Base-by-base conservation (phyloP, 345 rosid genomes). In the Kandelia obovata region DNA sequence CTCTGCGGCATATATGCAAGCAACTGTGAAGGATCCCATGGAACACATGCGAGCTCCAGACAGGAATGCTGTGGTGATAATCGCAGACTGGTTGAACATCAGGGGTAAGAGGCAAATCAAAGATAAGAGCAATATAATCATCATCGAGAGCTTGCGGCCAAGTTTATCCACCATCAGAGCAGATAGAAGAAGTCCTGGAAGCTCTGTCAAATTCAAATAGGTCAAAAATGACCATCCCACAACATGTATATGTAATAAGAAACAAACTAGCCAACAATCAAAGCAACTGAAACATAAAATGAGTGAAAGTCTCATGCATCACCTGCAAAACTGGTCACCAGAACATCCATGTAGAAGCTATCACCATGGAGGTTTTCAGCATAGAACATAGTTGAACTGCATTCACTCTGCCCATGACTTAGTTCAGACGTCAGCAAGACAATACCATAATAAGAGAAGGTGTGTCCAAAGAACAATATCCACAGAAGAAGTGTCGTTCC, bases 291-390 rank as follows among this genome's bases (percentile, higher is more conserved):
- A 51, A 26, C 19, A 35, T 2, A 37, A 27, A 63, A 37, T 8
- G 17, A 8, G 19, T 10, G n/a, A 7, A 19, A 16, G 58, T 27
- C 0, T 53, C 57, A 11, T 46, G 56, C 58, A 58, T 0, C 46
- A 74, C 78, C 73, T 25, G 78, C 78, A 32, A 69, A 69, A 60
- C 78, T 75, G 47, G 78, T 75, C 46, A 75, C 60, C 6, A 75
- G 52, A 19, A 70, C 67, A 39, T 75, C 58, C 27, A 32, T n/a
- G 20, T 75, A 75, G 21, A 75, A 61, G 62, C 58, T 70, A 19
- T 69, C 34, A 30, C 53, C 57, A 4, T 1, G 13, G 46, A 32
- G 32, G 23, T 35, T n/a, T 55, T 56, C 32, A 35, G 17, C 60
- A 25, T 9, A 35, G 51, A 58, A 59, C 16, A 30, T 61, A 58